A percentile compares a stretch with the other conserved stretches of the same genome.
phyloP scores from a whole-genome alignment of 371 early-diverging fungal species.

The Syncephalastrum racemosum region DNA sequence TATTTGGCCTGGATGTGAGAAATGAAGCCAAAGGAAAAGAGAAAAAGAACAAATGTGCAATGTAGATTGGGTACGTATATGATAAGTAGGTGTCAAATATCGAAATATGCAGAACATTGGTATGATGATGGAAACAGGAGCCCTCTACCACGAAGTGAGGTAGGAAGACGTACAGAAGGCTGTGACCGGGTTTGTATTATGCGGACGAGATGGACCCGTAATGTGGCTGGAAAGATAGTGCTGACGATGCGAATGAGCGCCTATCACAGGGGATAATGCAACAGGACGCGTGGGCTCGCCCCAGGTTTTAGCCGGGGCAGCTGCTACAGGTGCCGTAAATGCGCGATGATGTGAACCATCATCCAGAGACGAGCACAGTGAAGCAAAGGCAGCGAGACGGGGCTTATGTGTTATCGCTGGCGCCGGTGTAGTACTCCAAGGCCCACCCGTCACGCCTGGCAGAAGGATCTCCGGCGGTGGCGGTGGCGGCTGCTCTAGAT shows the following conservation, averaged over 20 bases:
- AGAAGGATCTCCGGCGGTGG: slow-evolving; percentile 1
- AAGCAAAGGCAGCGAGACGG: slow-evolving; percentile 11
- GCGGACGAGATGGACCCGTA: too few species aligned
- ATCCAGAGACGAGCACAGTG: slow-evolving; percentile 3
- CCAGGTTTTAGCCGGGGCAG: not conserved
- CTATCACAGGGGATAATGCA: not conserved
- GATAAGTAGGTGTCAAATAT: too few species aligned
- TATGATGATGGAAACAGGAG: too few species aligned
- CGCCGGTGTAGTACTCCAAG: not conserved
- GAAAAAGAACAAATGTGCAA: too few species aligned
- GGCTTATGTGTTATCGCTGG: slow-evolving; percentile 3
- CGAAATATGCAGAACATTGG: too few species aligned
- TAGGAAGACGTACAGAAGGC: slow-evolving; percentile 5
- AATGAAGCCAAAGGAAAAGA: too few species aligned
- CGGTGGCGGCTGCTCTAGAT: not conserved
- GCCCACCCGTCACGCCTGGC: not conserved
- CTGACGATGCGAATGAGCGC: not conserved
- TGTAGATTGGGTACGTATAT: too few species aligned
- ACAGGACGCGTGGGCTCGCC: not conserved
- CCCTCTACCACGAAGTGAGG: not conserved
- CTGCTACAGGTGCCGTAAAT: too few species aligned
- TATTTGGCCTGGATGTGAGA: too few species aligned
- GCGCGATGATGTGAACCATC: not conserved
- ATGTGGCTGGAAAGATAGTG: not conserved
- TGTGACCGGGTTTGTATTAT: too few species aligned